A percentile compares a stretch with the other conserved stretches of the same genome.
phyloP scores from a whole-genome alignment of 257 asterid species.

The Nemophila menziesii region DNA sequence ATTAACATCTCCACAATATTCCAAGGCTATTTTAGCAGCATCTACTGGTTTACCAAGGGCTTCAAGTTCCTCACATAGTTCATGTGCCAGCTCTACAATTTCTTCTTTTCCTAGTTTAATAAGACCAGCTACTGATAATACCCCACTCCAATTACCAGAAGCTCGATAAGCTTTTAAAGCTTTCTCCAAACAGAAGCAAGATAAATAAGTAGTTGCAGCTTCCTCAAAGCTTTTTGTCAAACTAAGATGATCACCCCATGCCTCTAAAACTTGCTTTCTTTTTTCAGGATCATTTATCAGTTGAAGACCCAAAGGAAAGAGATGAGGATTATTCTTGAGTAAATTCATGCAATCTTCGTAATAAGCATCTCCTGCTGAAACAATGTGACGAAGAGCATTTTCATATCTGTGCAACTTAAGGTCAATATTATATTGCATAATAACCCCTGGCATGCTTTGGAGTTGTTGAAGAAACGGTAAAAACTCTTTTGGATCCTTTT shows the following conservation, averaged over 20 bases:
- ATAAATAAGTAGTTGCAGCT: slow-evolving; percentile 69
- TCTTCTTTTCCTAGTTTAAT: slow-evolving; percentile 59
- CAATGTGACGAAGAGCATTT: slow-evolving; percentile 69
- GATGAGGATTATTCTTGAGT: slow-evolving; percentile 68
- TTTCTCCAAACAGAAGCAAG: slow-evolving; percentile 70
- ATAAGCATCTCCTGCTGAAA: slow-evolving; percentile 69
- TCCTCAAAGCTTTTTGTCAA: slow-evolving; percentile 66
- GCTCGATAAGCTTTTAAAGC: slow-evolving; percentile 81
- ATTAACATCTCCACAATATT: slow-evolving; percentile 69
- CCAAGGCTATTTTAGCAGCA: slow-evolving; percentile 82
- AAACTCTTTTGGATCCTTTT: slow-evolving; percentile 89
- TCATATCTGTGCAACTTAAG: slow-evolving; percentile 69
- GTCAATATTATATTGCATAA: slow-evolving; percentile 80
- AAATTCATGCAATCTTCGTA: slow-evolving; percentile 59
- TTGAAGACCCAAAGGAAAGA: slow-evolving; percentile 69
- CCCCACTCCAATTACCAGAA: slow-evolving; percentile 84
- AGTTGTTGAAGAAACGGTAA: slow-evolving; percentile 85
- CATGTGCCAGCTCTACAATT: slow-evolving; percentile 69
- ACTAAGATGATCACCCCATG: slow-evolving; percentile 89
- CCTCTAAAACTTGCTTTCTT: slow-evolving; percentile 65
- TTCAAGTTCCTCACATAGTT: slow-evolving; percentile 83
- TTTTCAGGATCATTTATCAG: slow-evolving; percentile 42
- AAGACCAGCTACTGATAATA: slow-evolving; percentile 77
- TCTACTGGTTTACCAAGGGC: slow-evolving; percentile 83
- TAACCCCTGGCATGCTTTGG: slow-evolving; percentile 50